Conservation (phyloP, 768 basidiomycete species). For the Rickenella mellea region DNA sequence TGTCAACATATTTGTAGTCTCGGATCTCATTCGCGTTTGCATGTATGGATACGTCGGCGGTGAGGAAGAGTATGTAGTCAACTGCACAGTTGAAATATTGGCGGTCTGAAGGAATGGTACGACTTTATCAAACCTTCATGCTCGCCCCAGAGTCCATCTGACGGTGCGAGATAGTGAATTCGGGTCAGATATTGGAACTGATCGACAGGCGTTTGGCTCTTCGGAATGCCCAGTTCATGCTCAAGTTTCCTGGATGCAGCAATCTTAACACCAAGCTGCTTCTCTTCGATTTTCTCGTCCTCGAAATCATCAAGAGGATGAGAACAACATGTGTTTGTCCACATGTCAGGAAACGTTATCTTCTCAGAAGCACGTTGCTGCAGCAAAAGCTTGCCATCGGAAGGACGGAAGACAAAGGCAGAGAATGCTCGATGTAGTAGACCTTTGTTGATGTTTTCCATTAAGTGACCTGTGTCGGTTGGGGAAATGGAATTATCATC, state of each 20-base stretch:
- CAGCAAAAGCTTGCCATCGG: slow-evolving; percentile 85
- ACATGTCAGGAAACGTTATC: slow-evolving; percentile 99
- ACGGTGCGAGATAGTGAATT: slow-evolving; percentile 96
- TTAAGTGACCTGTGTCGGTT: slow-evolving; percentile 69
- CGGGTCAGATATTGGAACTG: slow-evolving; percentile 90
- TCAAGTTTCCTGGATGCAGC: slow-evolving; percentile 95
- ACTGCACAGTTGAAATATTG: slow-evolving; percentile 43
- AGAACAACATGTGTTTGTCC: slow-evolving; percentile 99
- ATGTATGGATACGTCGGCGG: slow-evolving; percentile 73
- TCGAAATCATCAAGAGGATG: slow-evolving; percentile 93
- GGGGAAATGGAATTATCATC: neutral
- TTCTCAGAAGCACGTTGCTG: slow-evolving; percentile 97
- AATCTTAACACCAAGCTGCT: slow-evolving; percentile 74
- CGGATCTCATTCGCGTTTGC: slow-evolving; percentile 89
- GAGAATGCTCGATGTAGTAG: slow-evolving; percentile 97
- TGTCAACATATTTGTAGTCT: slow-evolving; percentile 84
- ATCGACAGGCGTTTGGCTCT: slow-evolving; percentile 64
- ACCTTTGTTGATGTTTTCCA: slow-evolving; percentile 92
- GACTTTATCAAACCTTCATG: slow-evolving; percentile 68
- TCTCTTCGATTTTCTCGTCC: slow-evolving; percentile 64
- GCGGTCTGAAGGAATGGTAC: neutral
- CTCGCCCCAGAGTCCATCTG: slow-evolving; percentile 90
- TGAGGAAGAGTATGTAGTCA: slow-evolving; percentile 95
- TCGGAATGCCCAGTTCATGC: slow-evolving; percentile 92
- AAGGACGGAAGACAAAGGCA: slow-evolving; percentile 91